Percentiles rank a stretch among this genome's conserved stretches.
Conservation (phyloP, 2,329 filamentous ascomycete species). For the Beauveria scarabaeidicola region DNA sequence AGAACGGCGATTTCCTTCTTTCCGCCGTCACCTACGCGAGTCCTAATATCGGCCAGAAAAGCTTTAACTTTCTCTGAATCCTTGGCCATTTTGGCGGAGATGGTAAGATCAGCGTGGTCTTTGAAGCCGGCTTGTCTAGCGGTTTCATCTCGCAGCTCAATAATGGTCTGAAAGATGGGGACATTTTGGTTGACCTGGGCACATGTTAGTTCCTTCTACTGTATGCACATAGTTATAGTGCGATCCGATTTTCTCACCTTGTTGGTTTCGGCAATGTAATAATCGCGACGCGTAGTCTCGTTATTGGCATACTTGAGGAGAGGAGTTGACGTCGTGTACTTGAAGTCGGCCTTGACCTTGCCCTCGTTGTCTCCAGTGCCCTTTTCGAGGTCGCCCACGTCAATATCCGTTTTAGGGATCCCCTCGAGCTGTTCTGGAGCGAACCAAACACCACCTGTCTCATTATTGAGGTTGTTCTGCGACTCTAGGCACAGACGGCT, state of each 20-base stretch:
- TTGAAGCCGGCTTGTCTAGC: constrained; percentile 69
- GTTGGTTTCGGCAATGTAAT: constrained; percentile 71
- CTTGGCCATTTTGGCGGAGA: constrained; percentile 84
- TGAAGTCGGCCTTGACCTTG: constrained; percentile 69
- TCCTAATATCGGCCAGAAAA: constrained; percentile 63
- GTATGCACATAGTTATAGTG: neutral
- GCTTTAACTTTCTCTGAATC: constrained; percentile 60
- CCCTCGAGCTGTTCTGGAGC: constrained; percentile 64
- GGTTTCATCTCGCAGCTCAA: constrained; percentile 68
- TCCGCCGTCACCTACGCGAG: constrained; percentile 59
- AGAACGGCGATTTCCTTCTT: constrained; percentile 61
- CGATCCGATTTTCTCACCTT: constrained; percentile 39
- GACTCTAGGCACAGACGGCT: constrained; percentile 67
- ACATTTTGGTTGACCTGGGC: constrained; percentile 58
- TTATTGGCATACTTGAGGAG: constrained; percentile 69
- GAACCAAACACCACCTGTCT: constrained; percentile 75
- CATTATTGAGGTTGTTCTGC: constrained; percentile 75
- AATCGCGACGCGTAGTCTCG: constrained; percentile 56
- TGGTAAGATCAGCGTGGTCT: constrained; percentile 65
- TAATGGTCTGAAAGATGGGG: constrained; percentile 63
- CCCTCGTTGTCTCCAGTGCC: constrained; percentile 64
- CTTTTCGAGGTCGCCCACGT: constrained; percentile 56
- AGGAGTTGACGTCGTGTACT: constrained; percentile 75
- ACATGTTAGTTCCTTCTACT: neutral
- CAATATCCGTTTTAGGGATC: constrained; percentile 62